Evolutionary conservation across 1,284 basidiomycete species (phyloP), one percentile per base, ranked within the genome.

Genomic region (Malassezia brasiliensis): DNA sequence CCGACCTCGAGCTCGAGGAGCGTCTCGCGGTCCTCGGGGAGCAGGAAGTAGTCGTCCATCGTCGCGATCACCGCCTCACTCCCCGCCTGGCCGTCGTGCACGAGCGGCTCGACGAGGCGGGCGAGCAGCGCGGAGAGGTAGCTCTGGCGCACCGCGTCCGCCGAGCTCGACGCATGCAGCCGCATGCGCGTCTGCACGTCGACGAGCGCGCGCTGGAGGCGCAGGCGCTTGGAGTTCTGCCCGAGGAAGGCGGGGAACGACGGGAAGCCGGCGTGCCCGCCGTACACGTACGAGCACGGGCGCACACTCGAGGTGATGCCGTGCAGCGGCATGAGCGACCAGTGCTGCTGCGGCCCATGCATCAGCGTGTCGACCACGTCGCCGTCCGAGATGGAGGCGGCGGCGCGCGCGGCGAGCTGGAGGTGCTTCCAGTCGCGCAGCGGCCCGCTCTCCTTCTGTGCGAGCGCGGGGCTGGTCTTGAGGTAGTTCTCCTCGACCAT

Each of bases 101-200:
- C 80, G 22, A 98, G 78, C 0, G 93, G 93, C 59, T 81, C 78
- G 32, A 93, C 83, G 48, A 96, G 79, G 65, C 84, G 81, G 36
- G 84, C 83, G 74, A 85, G 87, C 61, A 98, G 75, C 17, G 86
- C 81, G 0, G 93, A 90, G 59, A 96, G 79, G 75, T 98, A 98
- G 34, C 84, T 84, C 76, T 90, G 87, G 47, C 93, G 80, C 60
- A 96, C 87, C 76, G 96, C 93, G 15, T 81, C 77, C 72, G 85
- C 85, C 75, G 91, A 83, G 1, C 88, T 91, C 1, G 90, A 91
- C 0, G 90, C 87, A 63, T 86, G 86, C 47, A 96, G 80, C 1
- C 94, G 83, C 91, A 98, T 96, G 50, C 86, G 85, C 50, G 90
- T 86, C 74, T 96, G 93, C 17, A 96, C 83, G 61, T 98, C 94